Evolutionary conservation across 768 basidiomycete genomes (phyloP).

Genomic region (Favolaschia claudopus): DNA sequence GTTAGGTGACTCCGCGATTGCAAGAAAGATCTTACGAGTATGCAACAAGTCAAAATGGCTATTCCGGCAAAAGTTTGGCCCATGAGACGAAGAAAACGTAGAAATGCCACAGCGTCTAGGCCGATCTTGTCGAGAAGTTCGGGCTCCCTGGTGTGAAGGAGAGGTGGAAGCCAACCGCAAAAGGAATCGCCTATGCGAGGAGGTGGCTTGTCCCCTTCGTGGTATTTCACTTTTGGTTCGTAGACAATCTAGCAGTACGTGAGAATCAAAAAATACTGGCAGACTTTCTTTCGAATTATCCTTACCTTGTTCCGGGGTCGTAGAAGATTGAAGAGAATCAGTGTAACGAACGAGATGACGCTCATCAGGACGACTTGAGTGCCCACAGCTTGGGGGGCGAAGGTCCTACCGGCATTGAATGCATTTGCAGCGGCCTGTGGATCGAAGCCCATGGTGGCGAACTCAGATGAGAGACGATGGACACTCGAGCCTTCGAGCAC

Average conservation of each 20-base stretch:
- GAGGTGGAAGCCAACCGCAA: slow-evolving; percentile 90
- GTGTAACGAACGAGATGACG: slow-evolving; percentile 53
- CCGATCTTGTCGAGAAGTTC: slow-evolving; percentile 89
- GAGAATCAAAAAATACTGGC: not conserved
- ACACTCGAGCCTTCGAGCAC: not conserved
- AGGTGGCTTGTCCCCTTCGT: slow-evolving; percentile 76
- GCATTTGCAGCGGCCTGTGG: slow-evolving; percentile 18
- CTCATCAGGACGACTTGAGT: slow-evolving; percentile 67
- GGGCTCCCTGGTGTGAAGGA: slow-evolving; percentile 85
- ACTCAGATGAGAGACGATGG: not conserved
- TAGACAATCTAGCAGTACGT: slow-evolving; percentile 72
- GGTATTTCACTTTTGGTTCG: slow-evolving; percentile 94
- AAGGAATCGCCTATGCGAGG: slow-evolving; percentile 84
- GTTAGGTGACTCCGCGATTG: too few species aligned
- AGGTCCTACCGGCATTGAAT: slow-evolving; percentile 46
- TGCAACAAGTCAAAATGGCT: slow-evolving; percentile 67
- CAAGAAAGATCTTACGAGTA: too few species aligned
- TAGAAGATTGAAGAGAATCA: slow-evolving; percentile 65
- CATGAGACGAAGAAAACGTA: slow-evolving; percentile 90
- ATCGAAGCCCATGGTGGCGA: slow-evolving; percentile 1
- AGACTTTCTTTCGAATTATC: not conserved
- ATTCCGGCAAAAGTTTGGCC: slow-evolving; percentile 75
- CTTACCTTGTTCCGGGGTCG: slow-evolving; percentile 80
- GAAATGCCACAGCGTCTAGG: slow-evolving; percentile 91
- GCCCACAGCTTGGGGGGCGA: slow-evolving; percentile 67